Conservation (phyloP, 139 green algal genomes). For the Chlamydomonas schloesseri region DNA sequence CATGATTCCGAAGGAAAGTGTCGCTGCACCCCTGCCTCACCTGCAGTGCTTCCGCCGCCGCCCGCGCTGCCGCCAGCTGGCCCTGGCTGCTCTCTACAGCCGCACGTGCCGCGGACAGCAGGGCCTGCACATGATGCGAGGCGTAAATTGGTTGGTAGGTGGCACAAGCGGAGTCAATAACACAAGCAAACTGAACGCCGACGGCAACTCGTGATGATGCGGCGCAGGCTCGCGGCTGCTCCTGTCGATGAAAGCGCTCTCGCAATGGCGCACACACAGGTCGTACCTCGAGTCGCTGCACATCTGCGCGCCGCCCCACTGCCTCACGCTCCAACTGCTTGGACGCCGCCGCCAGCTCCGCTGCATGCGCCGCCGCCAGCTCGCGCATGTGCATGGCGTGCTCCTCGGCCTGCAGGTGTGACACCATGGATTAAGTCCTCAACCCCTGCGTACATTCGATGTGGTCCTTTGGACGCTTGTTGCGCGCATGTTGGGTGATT, state of each 20-base stretch:
- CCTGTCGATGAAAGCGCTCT: too few species aligned
- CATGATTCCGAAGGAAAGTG: too few species aligned
- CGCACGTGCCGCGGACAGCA: background rate
- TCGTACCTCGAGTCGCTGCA: conserved; percentile 39
- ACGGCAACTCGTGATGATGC: too few species aligned
- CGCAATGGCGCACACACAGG: background rate
- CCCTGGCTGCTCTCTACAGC: background rate
- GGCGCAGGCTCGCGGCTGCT: too few species aligned
- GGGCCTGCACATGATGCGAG: background rate
- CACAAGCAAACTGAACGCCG: too few species aligned
- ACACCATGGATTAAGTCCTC: too few species aligned
- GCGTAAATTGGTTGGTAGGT: too few species aligned
- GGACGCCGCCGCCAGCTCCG: background rate
- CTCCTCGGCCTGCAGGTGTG: conserved; percentile 2
- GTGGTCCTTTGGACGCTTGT: too few species aligned
- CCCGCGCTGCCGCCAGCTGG: conserved; percentile 9
- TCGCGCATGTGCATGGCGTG: background rate
- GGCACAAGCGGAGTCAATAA: too few species aligned
- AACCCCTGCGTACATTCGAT: too few species aligned
- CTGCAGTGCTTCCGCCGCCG: conserved; percentile 23
- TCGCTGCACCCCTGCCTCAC: background rate
- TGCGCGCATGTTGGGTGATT: too few species aligned
- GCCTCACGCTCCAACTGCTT: conserved; percentile 16
- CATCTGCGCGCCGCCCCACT: background rate
- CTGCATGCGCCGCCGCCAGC: background rate